Evolutionary conservation across 2,329 filamentous ascomycete genomes (phyloP).

Genomic region (Arachnomyces sp.): DNA sequence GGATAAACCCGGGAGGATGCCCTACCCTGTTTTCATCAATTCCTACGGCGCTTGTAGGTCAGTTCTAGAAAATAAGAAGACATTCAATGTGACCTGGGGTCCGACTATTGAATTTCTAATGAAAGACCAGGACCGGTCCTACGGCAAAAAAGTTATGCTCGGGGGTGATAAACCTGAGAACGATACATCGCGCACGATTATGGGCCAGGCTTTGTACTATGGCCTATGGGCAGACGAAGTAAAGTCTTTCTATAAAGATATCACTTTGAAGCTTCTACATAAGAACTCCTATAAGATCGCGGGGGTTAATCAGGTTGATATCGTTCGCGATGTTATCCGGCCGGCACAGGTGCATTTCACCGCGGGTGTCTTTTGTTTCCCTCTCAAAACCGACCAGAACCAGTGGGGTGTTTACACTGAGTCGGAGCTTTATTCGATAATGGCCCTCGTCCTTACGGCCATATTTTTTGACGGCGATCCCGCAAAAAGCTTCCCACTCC

Average conservation of each 20-base stretch:
- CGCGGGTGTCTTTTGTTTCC: slow-evolving; percentile 48
- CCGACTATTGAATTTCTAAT: slow-evolving; percentile 39
- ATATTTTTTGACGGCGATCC: too few relatives aligned
- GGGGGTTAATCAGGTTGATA: slow-evolving; percentile 33
- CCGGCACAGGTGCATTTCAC: slow-evolving; percentile 48
- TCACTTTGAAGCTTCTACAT: slow-evolving; percentile 39
- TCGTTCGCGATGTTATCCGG: slow-evolving; percentile 46
- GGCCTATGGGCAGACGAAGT: slow-evolving; percentile 41
- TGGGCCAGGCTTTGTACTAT: slow-evolving; percentile 37
- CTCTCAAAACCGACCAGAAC: slow-evolving; percentile 47
- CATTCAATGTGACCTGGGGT: slow-evolving; percentile 43
- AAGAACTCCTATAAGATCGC: slow-evolving; percentile 41
- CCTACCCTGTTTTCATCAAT: slow-evolving; percentile 35
- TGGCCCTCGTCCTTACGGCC: too few relatives aligned
- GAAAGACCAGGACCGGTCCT: slow-evolving; percentile 28
- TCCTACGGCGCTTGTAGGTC: slow-evolving; percentile 39
- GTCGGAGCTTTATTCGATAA: too few relatives aligned
- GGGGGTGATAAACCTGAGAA: slow-evolving; percentile 38
- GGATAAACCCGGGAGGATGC: slow-evolving; percentile 22
- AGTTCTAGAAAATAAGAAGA: slow-evolving; percentile 36
- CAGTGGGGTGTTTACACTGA: slow-evolving; percentile 47
- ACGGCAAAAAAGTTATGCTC: slow-evolving; percentile 42
- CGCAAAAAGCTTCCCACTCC: slow-evolving; percentile 46
- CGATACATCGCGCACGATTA: slow-evolving; percentile 35
- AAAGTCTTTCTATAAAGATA: slow-evolving; percentile 41